Conservation (phyloP, 371 early-diverging fungal species). For the Mortierella sp. region DNA sequence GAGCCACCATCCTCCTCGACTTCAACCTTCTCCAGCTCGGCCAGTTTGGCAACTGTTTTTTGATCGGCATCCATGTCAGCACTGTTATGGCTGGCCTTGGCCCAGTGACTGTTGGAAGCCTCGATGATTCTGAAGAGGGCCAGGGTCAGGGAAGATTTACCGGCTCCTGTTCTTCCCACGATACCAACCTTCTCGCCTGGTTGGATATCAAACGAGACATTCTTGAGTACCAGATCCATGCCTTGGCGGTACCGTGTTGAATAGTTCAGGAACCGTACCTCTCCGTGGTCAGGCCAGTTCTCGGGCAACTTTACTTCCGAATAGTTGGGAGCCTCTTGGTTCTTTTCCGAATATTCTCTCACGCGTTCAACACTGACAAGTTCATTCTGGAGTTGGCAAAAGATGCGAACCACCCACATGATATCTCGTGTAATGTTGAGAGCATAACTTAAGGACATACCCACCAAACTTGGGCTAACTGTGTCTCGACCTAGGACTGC, state of each 20-base stretch:
- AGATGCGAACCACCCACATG: conserved; percentile 1
- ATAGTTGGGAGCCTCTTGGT: conserved; percentile 63
- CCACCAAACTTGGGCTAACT: conserved; percentile 58
- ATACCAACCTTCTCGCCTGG: conserved; percentile 73
- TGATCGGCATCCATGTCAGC: conserved; percentile 10
- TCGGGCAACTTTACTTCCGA: conserved; percentile 42
- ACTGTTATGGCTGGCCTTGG: conserved; percentile 15
- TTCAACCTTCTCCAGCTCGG: neutral
- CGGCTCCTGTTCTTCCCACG: conserved; percentile 60
- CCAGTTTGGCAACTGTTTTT: neutral
- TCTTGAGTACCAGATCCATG: conserved; percentile 62
- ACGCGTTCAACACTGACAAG: conserved; percentile 71
- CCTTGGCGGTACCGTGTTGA: conserved; percentile 28
- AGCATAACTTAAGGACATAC: conserved; percentile 77
- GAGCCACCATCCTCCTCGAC: conserved; percentile 67
- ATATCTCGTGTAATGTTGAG: conserved; percentile 49
- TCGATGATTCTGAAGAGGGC: conserved; percentile 37
- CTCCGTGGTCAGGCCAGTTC: conserved; percentile 78
- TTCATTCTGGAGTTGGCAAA: conserved; percentile 9
- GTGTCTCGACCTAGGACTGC: conserved; percentile 52
- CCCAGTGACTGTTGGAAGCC: conserved; percentile 35
- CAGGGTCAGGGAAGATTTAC: conserved; percentile 33
- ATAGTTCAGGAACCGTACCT: conserved; percentile 63
- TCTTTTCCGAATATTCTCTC: conserved; percentile 64
- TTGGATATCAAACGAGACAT: conserved; percentile 59